Conservation (phyloP, 2,329 filamentous ascomycete species). For the Fusarium transvaalense region DNA sequence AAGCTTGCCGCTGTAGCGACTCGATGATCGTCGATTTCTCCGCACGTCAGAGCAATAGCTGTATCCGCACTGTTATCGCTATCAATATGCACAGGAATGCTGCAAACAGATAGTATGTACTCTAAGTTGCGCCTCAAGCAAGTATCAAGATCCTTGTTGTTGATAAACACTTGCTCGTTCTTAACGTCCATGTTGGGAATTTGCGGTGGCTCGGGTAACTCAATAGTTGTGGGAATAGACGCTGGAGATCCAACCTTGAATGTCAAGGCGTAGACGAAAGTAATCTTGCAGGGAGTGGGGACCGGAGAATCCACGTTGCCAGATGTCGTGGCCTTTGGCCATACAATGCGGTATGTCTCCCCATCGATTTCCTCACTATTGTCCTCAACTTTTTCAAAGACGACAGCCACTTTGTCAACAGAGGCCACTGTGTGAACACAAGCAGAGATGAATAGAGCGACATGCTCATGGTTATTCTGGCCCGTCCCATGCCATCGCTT, state of each 20-base stretch:
- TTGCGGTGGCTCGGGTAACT: not conserved
- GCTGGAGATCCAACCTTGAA: too few species aligned
- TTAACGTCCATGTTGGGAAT: fast-evolving
- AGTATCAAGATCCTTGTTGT: not conserved
- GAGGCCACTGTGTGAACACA: too few species aligned
- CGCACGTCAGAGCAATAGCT: not conserved
- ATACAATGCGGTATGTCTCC: not conserved
- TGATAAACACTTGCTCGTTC: not conserved
- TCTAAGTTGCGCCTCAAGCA: not conserved
- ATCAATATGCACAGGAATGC: not conserved
- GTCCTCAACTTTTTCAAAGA: not conserved
- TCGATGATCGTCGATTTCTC: not conserved
- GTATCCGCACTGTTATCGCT: too few species aligned
- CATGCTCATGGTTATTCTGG: not conserved
- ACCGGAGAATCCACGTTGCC: too few species aligned
- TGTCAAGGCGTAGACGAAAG: not conserved
- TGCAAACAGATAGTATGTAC: not conserved
- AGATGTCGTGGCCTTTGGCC: fast-evolving
- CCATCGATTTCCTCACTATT: not conserved
- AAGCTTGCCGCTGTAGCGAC: not conserved
- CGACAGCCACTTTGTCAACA: not conserved
- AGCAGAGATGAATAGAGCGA: not conserved
- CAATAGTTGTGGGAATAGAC: too few species aligned
- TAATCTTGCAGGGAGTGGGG: not conserved
- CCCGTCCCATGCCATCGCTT: not conserved